Evolutionary conservation across 371 early-diverging fungal genomes (phyloP), one percentile per base, ranked within the genome.

Genomic region (Rhizomucor pusillus): DNA sequence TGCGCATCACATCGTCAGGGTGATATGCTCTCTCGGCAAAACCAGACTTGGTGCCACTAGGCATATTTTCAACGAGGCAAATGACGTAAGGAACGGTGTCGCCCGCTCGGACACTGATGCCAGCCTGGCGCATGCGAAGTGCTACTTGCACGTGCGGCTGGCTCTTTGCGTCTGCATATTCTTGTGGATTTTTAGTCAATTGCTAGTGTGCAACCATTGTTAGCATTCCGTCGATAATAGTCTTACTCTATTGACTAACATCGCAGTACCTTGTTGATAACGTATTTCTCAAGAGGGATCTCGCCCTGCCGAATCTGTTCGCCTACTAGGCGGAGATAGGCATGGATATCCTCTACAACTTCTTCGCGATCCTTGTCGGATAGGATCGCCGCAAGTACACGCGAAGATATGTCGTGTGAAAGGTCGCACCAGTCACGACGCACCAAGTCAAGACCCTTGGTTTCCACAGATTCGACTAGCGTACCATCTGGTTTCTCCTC

Each of bases 111-210:
- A 90, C 88, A 12, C 75, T 74, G 24, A 79, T 61, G 18, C 95
- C 96, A 34, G 77, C 73, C 29, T 81, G 68, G 59, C 90, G 84
- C 79, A 98, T 76, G 5, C 91, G 83, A 7, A 94, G 67, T 3
- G 99, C 99, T 0, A 99, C 99, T 57, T 87, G 88, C 11, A 99
- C 98, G 60, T 99, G 99, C 1, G 99, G 99, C 57, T 94, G 98
- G 5, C 80, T 70, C 57, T 89, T 91, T 16, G 82, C 82, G 68
- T 98, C 94, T 1, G 89, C 81, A 69, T 99, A 99, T 19, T 86
- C 89, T 55, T 93, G 89, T 0, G 98, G 98, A 22, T 87, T 72
- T 74, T 99, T 99, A 9, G 95, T 91, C 52, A 99, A 74, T 25
- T 89, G 81, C 85, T 87, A 65, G 13, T 25, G 13, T n/a, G 36